Conservation (phyloP, 345 rosid genomes). For the Mercurialis annua region DNA sequence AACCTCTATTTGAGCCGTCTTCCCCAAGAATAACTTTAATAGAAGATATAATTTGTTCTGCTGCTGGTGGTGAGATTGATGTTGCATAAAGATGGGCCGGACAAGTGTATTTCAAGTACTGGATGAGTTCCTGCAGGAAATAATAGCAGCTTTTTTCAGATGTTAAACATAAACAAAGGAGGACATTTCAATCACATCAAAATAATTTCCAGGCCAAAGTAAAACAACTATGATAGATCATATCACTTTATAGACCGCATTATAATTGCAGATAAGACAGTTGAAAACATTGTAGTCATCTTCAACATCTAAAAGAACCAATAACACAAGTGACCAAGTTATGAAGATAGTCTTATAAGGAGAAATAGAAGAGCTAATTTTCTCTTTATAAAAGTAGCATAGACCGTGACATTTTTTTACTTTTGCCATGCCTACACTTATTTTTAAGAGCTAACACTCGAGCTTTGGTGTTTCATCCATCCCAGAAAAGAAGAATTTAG, state of each 20-base stretch:
- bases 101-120: constrained; percentile 65
- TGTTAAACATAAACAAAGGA: neutral
- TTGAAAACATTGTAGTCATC: neutral
- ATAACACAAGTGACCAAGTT: neutral
- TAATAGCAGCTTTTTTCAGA: neutral
- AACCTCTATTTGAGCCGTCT: constrained; percentile 93
- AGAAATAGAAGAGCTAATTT: neutral
- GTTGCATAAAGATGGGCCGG: constrained; percentile 98
- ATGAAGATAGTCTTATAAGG: neutral
- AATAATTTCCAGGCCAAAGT: neutral
- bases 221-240: neutral
- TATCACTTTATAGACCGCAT: neutral
- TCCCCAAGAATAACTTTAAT: constrained; percentile 88
- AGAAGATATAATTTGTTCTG: constrained; percentile 81
- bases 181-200: neutral
- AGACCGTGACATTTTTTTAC: neutral
- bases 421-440: neutral
- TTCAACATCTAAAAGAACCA: neutral
- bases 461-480: neutral
- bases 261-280: neutral
- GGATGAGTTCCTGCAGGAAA: constrained; percentile 65
- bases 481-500: neutral
- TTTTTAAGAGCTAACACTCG: neutral
- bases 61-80: constrained; percentile 88
- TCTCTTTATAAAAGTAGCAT: neutral